phyloP scores from a whole-genome alignment of 768 basidiomycete genomes.

The Sutorius australiensis region DNA sequence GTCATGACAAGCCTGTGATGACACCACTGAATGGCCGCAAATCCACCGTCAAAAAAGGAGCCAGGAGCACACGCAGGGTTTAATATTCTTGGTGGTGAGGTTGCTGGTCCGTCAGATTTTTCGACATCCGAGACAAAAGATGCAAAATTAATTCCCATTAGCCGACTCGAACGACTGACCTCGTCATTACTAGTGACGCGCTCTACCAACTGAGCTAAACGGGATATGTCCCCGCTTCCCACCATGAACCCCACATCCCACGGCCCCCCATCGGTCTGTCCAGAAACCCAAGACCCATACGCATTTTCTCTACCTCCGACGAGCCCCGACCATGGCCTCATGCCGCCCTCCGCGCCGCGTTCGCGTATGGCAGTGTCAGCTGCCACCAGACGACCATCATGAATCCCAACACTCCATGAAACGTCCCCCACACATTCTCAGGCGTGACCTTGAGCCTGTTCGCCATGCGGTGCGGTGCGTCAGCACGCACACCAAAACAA shows the following conservation, averaged over 20 bases:
- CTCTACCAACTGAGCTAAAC: constrained; percentile 50
- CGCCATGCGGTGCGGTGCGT: neutral
- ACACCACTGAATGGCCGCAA: too few relatives aligned
- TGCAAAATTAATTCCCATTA: constrained; percentile 31
- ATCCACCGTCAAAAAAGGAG: too few relatives aligned
- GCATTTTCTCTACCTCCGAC: neutral
- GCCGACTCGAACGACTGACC: constrained; percentile 42
- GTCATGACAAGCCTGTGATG: too few relatives aligned
- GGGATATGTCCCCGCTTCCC: constrained; percentile 6
- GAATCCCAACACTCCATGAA: constrained; percentile 69
- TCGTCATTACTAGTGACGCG: constrained; percentile 48
- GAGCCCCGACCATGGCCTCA: neutral
- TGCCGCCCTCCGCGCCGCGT: constrained; percentile 31
- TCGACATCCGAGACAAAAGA: neutral
- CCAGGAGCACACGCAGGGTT: too few relatives aligned
- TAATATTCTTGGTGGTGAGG: too few relatives aligned
- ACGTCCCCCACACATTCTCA: constrained; percentile 66
- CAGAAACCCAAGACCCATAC: too few relatives aligned
- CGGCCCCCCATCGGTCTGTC: too few relatives aligned
- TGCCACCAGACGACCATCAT: constrained; percentile 84
- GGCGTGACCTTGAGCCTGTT: constrained; percentile 52
- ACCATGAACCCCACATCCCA: too few relatives aligned
- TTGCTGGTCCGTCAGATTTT: too few relatives aligned
- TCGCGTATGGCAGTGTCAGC: constrained; percentile 53
- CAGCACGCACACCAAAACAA: neutral